Base-by-base conservation (phyloP, 768 basidiomycete species). In the Suillus weaverae region DNA sequence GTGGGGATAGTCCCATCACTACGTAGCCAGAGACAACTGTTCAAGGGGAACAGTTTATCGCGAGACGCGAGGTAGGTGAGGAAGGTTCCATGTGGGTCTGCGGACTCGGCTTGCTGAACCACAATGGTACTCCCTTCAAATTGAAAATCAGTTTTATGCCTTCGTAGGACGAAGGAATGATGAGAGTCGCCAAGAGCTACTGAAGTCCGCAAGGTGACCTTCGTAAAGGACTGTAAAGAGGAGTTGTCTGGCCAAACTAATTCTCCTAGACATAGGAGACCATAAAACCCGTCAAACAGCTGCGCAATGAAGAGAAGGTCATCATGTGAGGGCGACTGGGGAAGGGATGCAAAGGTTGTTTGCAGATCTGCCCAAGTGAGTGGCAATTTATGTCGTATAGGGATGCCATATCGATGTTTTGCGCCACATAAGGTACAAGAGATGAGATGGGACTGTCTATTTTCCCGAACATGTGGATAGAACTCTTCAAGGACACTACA, bases 101-200 rank as follows among this genome's bases (percentile, higher is more conserved):
- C 36, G 0, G 1, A 11, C 0, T n/a, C 8, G 11, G 51, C 32
- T 3, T 16, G 33, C 2, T 32, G 18, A 14, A 64, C 38, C 2
- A 64, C 9, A 2, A 76, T 44, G 0, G 51, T 14, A 50, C 61
- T 66, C 20, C 76, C 72, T 7, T 71, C 60, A 44, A 68, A 74
- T 8, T 68, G 53, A 3, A 13, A 54, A 63, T 83, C 78, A 6
- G 76, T 75, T 59, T 83, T 84, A 64, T 82, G 81, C 0, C 46
- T n/a, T 0, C 79, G 80, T 0, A 83, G 69, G 10, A 71, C 33
- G 8, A 43, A 43, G 7, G 41, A 43, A 20, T 43, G 41, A 0
- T 36, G 9, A 2, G 9, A 9, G 2, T 20, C 7, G 3, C 18
- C 4, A 3, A 20, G 5, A 3, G 7, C 18, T 3, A 43, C 18